Evolutionary conservation across 805 yeast species (phyloP).

Genomic region (Spathaspora girioi): DNA sequence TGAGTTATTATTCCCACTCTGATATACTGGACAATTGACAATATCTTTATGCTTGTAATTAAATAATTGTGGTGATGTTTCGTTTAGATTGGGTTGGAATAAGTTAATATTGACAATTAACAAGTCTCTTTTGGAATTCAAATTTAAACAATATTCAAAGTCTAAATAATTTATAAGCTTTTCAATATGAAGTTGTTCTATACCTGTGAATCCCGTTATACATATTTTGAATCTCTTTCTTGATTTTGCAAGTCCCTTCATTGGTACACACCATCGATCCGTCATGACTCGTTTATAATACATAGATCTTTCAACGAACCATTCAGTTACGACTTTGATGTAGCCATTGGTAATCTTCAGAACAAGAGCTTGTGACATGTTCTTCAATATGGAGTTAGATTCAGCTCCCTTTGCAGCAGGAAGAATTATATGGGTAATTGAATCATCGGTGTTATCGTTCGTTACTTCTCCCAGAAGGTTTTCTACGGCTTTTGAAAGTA

Average conservation of each 20-base stretch:
- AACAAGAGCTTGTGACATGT: slow-evolving; percentile 21
- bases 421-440: slow-evolving; percentile 29
- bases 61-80: slow-evolving; percentile 42
- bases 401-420: slow-evolving; percentile 29
- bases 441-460: slow-evolving; percentile 13
- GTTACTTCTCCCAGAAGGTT: slow-evolving; percentile 42
- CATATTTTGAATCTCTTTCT: slow-evolving; percentile 35
- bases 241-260: slow-evolving; percentile 28
- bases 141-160: slow-evolving; percentile 45
- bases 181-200: slow-evolving; percentile 66
- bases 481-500: slow-evolving; percentile 39
- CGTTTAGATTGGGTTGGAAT: slow-evolving; percentile 33
- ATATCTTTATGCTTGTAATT: slow-evolving; percentile 29
- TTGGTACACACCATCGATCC: slow-evolving; percentile 67
- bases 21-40: slow-evolving; percentile 32
- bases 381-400: slow-evolving; percentile 21
- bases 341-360: slow-evolving; percentile 16
- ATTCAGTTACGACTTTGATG: slow-evolving; percentile 58
- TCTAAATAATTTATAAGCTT: slow-evolving; percentile 58
- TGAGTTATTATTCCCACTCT: slow-evolving; percentile 7
- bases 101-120: slow-evolving; percentile 51
- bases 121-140: slow-evolving; percentile 51
- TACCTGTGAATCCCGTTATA: slow-evolving; percentile 74
- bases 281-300: slow-evolving; percentile 46
- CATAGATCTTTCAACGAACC: slow-evolving; percentile 74